Base-by-base conservation (phyloP, 106 monocot species). In the Triglochin maritima region DNA sequence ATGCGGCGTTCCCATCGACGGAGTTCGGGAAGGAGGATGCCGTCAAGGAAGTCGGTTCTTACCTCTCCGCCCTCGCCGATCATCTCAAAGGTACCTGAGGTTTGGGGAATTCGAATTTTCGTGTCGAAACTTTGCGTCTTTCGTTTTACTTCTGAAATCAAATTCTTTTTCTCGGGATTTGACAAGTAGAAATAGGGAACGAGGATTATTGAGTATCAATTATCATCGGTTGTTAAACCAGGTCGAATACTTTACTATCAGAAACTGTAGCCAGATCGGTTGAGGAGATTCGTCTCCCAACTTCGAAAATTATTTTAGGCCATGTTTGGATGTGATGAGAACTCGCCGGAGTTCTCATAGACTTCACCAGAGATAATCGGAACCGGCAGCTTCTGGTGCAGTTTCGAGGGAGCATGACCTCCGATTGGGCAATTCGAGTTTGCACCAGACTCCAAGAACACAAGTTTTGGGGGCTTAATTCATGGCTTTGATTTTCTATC, bases 61-160 rank as follows among this genome's bases (percentile, higher is more conserved):
- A 62, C 70, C 61, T 82, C 29, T 4, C 67, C 50, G 70, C 74
- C n/a, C 63, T 74, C 56, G 82, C 82, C 10, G 78, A 82, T 7
- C 70, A 57, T 47, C 67, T 82, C 11, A 69, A 70, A 77, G 82
- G 82, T 82, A 11, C n/a, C 3, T 17, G 46, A 16, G 29, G 15
- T 50, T 41, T 5, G 8, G 8, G 14, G 14, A 9, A 55, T 8
- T 9, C 14, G 55, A 12, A 12, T 4, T 9, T 12, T 9, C 14
- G 10, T 0, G 6, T 41, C 10, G 60, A 61, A 61, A 42, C 9
- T 61, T 60, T 43, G 44, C 9, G 29, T 60, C 29, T 7, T 43
- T 41, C 44, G 9, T 4, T 42, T 15, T 29, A 61, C 2, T 42
- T 61, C 44, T 61, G 42, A 42, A 44, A 61, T 4, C 17, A 29